Percentiles rank a stretch among this genome's conserved stretches.
Evolutionary conservation across 1,284 basidiomycete genomes (phyloP).

Genomic region (Lignosus rhinocerotis): DNA sequence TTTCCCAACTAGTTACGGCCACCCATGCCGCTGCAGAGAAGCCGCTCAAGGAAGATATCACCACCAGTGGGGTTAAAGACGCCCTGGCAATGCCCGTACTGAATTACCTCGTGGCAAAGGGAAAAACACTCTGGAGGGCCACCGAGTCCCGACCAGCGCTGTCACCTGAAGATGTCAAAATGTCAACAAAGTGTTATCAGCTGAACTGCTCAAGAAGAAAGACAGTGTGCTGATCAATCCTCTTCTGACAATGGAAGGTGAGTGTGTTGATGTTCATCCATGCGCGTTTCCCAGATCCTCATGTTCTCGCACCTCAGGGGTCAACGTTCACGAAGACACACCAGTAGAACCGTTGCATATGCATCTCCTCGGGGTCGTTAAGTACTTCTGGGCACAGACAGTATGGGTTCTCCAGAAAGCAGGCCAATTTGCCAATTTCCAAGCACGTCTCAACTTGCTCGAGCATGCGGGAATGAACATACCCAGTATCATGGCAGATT

Average conservation of each 20-base stretch:
- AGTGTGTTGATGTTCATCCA: neutral
- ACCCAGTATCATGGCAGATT: slow-evolving; percentile 22
- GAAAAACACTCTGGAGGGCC: too few relatives aligned
- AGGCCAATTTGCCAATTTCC: slow-evolving; percentile 19
- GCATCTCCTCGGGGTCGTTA: slow-evolving; percentile 35
- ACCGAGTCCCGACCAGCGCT: too few relatives aligned
- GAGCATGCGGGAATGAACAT: slow-evolving; percentile 14
- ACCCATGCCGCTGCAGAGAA: slow-evolving; percentile 10
- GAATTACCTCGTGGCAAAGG: slow-evolving; percentile 4
- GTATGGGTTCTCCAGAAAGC: slow-evolving; percentile 25
- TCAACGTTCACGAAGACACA: slow-evolving; percentile 31
- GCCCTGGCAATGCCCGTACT: neutral
- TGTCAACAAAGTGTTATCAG: too few relatives aligned
- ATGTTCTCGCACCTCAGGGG: slow-evolving; percentile 10
- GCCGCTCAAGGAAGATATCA: slow-evolving; percentile 3
- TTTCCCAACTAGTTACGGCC: neutral
- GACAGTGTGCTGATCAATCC: slow-evolving; percentile 8
- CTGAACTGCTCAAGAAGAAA: slow-evolving; percentile 4
- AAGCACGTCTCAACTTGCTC: slow-evolving; percentile 21
- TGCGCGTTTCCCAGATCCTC: neutral
- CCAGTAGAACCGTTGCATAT: slow-evolving; percentile 37
- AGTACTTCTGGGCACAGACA: slow-evolving; percentile 37
- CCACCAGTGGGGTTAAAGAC: slow-evolving; percentile 3
- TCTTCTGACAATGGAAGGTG: neutral
- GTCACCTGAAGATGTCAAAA: too few relatives aligned